Evolutionary conservation across 2,329 filamentous ascomycete genomes (phyloP), one percentile per base, ranked within the genome.

Genomic region (Hypoxylon sp.): DNA sequence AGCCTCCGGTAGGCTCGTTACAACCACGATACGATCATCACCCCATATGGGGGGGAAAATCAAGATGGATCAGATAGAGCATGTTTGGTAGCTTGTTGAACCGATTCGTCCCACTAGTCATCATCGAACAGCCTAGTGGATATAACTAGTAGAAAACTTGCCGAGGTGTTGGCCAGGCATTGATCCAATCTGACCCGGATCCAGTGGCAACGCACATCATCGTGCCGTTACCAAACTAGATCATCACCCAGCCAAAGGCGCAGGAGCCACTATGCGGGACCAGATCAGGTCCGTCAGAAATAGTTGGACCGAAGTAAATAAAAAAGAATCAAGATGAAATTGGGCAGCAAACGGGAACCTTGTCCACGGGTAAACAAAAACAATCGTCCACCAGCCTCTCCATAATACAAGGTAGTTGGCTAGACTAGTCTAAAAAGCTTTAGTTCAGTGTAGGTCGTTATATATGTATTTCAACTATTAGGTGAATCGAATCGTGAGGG

Each of bases 191-290:
- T 38, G 57, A 50, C 34, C 23, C 41, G 56, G 48, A 52, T 57
- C 45, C 53, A 50, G 36, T 49, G 23, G 45, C 56, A 62, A 41
- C 52, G 28, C 53, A 50, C 60, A 65, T 62, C 52, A 57, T 60
- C 30, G 36, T 36, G 41, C 57, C 52, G 45, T 61, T n/a, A 30
- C 28, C 28, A 58, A 58, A 34, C 52, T 48, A 64, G 67, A 67
- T 69, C 67, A 72, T 77, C 73, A 65, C 73, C 75, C 65, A 72
- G 75, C 72, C 74, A 76, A 73, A 75, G 17, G 67, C 68, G 72
- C 72, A 71, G 58, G 68, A 70, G 67, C 72, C 72, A 70, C 67
- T 55, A 23, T 61, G 67, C 51, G 63, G 68, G 48, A 68, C 61
- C 62, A 57, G 50, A 11, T 32, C 58, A 57, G 30, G 61, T 61